phyloP scores from a whole-genome alignment of 2,329 filamentous ascomycete genomes.

The Tolypocladium amazonense region DNA sequence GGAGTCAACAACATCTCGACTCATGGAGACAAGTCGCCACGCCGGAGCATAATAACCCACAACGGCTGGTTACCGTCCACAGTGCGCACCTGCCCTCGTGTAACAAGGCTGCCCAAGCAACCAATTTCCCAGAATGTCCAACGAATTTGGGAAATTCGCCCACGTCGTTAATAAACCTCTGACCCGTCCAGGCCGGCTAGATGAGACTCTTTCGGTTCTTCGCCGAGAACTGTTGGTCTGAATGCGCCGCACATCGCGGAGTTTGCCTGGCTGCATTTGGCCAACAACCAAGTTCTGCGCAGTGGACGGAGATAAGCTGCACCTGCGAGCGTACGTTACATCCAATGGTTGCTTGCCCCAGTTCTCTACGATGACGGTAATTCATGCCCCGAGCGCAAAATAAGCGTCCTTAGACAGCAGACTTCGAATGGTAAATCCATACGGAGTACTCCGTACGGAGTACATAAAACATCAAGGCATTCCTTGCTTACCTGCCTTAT shows the following conservation, averaged over 20 bases:
- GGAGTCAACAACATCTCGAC: not conserved
- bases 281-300: not conserved
- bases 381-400: not conserved
- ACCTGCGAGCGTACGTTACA: not conserved
- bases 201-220: not conserved
- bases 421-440: not conserved
- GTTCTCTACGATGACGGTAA: not conserved
- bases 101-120: not conserved
- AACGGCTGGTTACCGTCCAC: not conserved
- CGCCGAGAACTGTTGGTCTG: not conserved
- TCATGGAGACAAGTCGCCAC: not conserved
- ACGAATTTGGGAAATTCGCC: not conserved
- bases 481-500: not conserved
- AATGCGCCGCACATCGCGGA: not conserved
- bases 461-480: not conserved
- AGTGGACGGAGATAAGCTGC: not conserved
- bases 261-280: not conserved
- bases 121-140: not conserved
- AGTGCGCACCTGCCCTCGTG: not conserved
- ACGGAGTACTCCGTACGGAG: too few relatives aligned
- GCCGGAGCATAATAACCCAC: not conserved
- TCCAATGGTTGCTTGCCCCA: not conserved
- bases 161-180: not conserved
- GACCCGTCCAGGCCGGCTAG: not conserved
- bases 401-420: not conserved